Percentiles rank a stretch among this genome's conserved stretches.
Conservation (phyloP, 164 flowering plant genomes). For the Nymphaea colorata region DNA sequence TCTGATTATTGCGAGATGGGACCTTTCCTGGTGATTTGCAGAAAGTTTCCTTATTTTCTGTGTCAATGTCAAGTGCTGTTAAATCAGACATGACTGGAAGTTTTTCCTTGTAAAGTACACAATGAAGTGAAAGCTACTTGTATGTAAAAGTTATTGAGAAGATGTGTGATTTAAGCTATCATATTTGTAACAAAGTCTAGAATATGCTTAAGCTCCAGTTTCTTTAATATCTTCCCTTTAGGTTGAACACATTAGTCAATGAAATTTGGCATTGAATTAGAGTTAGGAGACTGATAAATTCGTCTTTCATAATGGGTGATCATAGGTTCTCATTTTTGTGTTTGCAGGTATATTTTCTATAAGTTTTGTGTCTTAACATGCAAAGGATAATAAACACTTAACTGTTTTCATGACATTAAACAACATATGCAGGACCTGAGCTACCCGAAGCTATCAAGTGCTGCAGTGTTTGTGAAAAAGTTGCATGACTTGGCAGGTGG, state of each 20-base stretch:
- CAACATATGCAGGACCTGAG: conserved; percentile 26
- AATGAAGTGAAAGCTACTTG: neutral
- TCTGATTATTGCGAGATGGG: too few relatives aligned
- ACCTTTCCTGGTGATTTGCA: neutral
- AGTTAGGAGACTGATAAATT: neutral
- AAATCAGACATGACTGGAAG: neutral
- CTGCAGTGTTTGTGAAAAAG: conserved; percentile 46
- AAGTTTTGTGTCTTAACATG: neutral
- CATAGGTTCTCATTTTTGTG: neutral
- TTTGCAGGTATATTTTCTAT: neutral
- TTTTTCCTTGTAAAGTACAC: neutral
- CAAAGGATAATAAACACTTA: neutral
- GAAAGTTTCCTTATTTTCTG: neutral
- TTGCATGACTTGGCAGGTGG: conserved; percentile 44
- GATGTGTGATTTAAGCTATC: neutral
- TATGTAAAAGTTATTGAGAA: neutral
- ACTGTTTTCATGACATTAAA: neutral
- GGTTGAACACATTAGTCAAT: neutral
- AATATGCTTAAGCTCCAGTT: neutral
- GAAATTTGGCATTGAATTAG: neutral
- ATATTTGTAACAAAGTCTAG: neutral
- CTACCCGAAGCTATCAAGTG: conserved; percentile 32
- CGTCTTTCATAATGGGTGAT: neutral
- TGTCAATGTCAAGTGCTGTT: neutral
- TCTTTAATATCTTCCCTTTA: neutral